Evolutionary conservation across 257 asterid species (phyloP).

Genomic region (Jacaranda mimosifolia): DNA sequence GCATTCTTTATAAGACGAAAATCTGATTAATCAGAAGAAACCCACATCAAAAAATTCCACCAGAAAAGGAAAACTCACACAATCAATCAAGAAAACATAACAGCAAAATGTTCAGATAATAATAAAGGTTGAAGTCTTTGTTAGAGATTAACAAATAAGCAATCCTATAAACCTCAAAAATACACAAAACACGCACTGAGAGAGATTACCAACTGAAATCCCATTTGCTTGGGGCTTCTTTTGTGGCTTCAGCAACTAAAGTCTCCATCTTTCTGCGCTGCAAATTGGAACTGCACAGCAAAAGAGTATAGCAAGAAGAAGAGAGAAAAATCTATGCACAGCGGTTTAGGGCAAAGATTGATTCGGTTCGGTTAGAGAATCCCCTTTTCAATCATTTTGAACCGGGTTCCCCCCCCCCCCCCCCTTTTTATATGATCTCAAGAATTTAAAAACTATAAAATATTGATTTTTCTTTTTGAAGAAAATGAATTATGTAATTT

Average conservation of each 20-base stretch:
- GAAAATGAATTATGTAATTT: not conserved
- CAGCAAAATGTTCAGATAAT: constrained; percentile 20
- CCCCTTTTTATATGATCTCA: no score
- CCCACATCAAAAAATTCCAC: not conserved
- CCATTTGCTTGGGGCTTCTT: constrained; percentile 55
- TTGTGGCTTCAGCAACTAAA: constrained; percentile 36
- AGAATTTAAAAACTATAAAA: no score
- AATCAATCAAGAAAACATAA: not conserved
- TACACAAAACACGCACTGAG: not conserved
- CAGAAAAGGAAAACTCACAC: not conserved
- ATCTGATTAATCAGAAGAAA: not conserved
- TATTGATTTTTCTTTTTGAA: no score
- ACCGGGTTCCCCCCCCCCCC: no score
- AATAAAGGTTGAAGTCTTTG: not conserved
- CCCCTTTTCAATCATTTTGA: no score
- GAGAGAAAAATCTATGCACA: not conserved
- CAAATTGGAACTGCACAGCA: constrained; percentile 23
- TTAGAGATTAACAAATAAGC: not conserved
- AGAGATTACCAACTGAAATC: constrained; percentile 67
- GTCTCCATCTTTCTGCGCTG: constrained; percentile 38
- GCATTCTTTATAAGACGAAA: not conserved
- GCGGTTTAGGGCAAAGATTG: constrained; percentile 31
- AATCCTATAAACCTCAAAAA: not conserved
- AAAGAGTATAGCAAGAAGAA: not conserved
- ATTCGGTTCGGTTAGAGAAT: not conserved